Conservation (phyloP, 2,329 filamentous ascomycete genomes). For the Nakataea oryzae region DNA sequence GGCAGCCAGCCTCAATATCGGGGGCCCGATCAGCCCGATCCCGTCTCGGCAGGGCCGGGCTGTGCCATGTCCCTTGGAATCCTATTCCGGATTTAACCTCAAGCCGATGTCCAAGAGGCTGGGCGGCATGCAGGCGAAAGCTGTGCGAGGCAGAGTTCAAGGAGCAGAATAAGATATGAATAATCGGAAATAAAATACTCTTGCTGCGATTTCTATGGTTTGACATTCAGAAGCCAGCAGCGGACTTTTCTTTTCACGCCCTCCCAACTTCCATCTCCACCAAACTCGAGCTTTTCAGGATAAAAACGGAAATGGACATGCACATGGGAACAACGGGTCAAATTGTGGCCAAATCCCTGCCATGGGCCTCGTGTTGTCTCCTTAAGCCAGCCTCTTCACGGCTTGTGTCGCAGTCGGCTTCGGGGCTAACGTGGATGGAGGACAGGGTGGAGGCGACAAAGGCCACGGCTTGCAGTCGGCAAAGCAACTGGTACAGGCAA, state of each 20-base stretch:
- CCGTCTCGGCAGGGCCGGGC: not conserved
- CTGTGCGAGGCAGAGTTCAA: not conserved
- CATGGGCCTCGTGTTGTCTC: no score
- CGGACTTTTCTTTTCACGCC: no score
- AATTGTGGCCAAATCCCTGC: not conserved
- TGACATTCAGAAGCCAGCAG: no score
- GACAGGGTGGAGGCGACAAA: slow-evolving; percentile 1
- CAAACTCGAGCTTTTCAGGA: no score
- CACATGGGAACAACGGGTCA: not conserved
- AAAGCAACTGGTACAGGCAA: not conserved
- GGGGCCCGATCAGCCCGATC: not conserved
- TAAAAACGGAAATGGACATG: not conserved
- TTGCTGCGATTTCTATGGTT: no score
- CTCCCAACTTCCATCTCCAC: no score
- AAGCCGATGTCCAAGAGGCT: not conserved
- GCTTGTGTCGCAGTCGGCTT: not conserved
- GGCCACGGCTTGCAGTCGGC: slow-evolving; percentile 3
- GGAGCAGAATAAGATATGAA: not conserved
- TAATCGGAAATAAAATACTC: no score
- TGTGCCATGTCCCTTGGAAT: not conserved
- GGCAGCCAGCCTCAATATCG: no score
- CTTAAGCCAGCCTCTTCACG: not conserved
- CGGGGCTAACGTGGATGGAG: not conserved
- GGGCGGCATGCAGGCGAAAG: not conserved
- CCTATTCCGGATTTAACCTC: not conserved